Evolutionary conservation across 768 basidiomycete genomes (phyloP).

Genomic region (Russula abietina): DNA sequence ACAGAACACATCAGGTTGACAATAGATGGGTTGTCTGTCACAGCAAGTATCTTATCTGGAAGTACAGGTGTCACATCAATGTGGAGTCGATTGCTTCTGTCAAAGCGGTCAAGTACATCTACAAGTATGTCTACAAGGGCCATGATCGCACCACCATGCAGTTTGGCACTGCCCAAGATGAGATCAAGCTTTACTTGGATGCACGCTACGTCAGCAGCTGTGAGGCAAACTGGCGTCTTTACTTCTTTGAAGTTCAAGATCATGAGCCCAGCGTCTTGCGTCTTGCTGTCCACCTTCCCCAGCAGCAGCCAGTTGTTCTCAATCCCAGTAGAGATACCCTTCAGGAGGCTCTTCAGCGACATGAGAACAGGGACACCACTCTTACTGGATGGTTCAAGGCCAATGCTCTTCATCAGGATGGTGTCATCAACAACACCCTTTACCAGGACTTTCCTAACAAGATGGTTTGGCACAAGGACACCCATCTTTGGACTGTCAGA

Average conservation of each 20-base stretch:
- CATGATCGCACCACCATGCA: conserved; percentile 36
- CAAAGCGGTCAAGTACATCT: no score
- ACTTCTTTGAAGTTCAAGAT: neutral
- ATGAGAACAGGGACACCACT: conserved; percentile 28
- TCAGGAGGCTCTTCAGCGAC: conserved; percentile 14
- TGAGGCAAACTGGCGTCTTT: neutral
- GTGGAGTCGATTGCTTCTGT: no score
- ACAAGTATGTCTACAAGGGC: no score
- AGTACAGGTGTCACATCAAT: no score
- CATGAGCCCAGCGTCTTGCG: neutral
- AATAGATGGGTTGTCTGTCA: no score
- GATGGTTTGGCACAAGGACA: neutral
- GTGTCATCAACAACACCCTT: neutral
- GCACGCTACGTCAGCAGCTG: neutral
- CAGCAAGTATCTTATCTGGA: no score
- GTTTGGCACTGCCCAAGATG: conserved; percentile 29
- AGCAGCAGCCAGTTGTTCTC: conserved; percentile 32
- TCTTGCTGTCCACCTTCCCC: neutral
- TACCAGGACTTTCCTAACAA: neutral
- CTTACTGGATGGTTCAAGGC: conserved; percentile 32
- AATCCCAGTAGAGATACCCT: conserved; percentile 27
- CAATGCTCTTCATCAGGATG: conserved; percentile 11
- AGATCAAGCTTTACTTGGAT: conserved; percentile 35
- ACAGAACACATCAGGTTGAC: no score
- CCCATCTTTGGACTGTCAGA: no score